Conservation (phyloP, 495 filamentous ascomycete genomes). For the Saxispiralis lemnorum region DNA sequence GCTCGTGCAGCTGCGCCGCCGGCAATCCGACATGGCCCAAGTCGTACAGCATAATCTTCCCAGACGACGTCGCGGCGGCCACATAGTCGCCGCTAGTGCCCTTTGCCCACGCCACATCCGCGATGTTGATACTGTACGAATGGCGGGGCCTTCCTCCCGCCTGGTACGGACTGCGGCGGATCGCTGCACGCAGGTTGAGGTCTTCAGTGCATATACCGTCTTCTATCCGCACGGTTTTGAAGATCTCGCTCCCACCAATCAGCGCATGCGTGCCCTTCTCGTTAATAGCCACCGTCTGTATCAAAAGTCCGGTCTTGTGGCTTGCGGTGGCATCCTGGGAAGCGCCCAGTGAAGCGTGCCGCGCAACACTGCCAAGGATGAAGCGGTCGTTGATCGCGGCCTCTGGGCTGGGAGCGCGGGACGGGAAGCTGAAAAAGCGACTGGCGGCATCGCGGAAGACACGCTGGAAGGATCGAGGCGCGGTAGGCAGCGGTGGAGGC, state of each 20-base stretch:
- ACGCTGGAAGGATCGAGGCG: no score
- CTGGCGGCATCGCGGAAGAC: slow-evolving; percentile 10
- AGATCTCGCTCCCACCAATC: slow-evolving; percentile 63
- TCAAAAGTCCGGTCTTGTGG: slow-evolving; percentile 54
- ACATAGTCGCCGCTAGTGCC: slow-evolving; percentile 45
- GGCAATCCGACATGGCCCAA: slow-evolving; percentile 56
- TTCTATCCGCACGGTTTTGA: slow-evolving; percentile 64
- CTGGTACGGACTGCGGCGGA: slow-evolving; percentile 51
- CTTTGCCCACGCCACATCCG: slow-evolving; percentile 74
- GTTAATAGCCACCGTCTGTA: slow-evolving; percentile 61
- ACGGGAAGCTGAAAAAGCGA: slow-evolving; percentile 9
- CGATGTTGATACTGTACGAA: slow-evolving; percentile 60
- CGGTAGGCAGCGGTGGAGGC: neutral
- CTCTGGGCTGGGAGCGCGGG: slow-evolving; percentile 4
- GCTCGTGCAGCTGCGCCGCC: slow-evolving; percentile 62
- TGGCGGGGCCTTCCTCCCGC: slow-evolving; percentile 35
- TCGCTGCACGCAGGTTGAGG: slow-evolving; percentile 60
- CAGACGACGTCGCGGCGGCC: slow-evolving; percentile 70
- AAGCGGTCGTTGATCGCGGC: neutral
- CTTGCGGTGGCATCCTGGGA: slow-evolving; percentile 46
- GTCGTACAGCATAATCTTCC: slow-evolving; percentile 77
- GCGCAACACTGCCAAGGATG: neutral
- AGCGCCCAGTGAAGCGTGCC: slow-evolving; percentile 14
- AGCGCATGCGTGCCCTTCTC: slow-evolving; percentile 58
- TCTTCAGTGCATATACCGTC: slow-evolving; percentile 55